Evolutionary conservation across 2,329 filamentous ascomycete genomes (phyloP).

Genomic region (Cladobotryum protrusum): DNA sequence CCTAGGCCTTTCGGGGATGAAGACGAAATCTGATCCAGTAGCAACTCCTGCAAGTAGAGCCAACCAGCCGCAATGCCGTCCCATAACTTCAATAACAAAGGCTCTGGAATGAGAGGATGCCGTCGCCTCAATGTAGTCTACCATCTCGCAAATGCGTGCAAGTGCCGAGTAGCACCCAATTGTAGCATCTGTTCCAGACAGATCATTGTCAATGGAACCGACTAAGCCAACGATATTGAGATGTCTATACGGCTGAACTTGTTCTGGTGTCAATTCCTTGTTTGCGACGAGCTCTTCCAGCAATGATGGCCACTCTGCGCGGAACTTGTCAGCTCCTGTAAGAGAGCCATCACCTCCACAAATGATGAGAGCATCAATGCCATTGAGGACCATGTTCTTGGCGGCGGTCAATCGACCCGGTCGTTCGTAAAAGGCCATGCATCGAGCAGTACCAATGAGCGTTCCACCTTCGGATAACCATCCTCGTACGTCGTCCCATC

Average conservation of each 20-base stretch:
- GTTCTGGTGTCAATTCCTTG: constrained; percentile 62
- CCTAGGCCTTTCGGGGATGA: constrained; percentile 91
- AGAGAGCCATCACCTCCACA: constrained; percentile 95
- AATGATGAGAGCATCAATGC: constrained; percentile 93
- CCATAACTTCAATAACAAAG: constrained; percentile 98
- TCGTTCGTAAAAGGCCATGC: constrained; percentile 87
- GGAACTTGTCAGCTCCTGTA: constrained; percentile 91
- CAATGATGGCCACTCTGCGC: constrained; percentile 84
- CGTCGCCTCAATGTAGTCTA: constrained; percentile 95
- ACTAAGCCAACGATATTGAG: constrained; percentile 96
- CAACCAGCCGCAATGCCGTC: constrained; percentile 94
- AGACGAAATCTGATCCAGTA: constrained; percentile 92
- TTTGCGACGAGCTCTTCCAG: constrained; percentile 75
- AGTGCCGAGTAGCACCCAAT: constrained; percentile 96
- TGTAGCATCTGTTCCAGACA: constrained; percentile 93
- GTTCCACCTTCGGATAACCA: constrained; percentile 93
- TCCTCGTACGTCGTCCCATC: constrained; percentile 90
- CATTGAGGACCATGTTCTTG: constrained; percentile 88
- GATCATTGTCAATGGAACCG: constrained; percentile 96
- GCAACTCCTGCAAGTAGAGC: constrained; percentile 94
- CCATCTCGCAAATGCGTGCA: constrained; percentile 86
- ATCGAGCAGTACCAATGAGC: constrained; percentile 89
- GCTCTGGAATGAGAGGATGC: constrained; percentile 90
- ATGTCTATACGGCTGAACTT: constrained; percentile 71
- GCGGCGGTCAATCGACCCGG: constrained; percentile 76